Evolutionary conservation across 2,329 filamentous ascomycete genomes (phyloP), one percentile per base, ranked within the genome.

Genomic region (Lomentospora prolificans): DNA sequence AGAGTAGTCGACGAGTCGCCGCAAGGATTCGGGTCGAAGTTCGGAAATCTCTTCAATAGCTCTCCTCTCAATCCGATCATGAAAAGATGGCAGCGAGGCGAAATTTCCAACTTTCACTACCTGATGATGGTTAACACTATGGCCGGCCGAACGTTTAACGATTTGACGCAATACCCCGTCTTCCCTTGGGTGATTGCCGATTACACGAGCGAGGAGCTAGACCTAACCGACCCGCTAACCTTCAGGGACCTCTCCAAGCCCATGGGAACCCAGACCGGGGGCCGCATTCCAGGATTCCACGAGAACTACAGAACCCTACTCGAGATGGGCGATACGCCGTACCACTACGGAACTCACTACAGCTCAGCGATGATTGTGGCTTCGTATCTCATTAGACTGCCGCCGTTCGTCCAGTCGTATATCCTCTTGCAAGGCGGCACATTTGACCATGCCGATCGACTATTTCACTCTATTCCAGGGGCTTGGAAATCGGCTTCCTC

Each of bases 321-420:
- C 1, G 94, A 97, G 66, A 95, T 99, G 77, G 89, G 86, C 6
- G 91, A 96, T 50, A 86, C 88, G 0, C 88, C 94, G 0, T 99
- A 96, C 67, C 94, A 99, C 67, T 99, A 97, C 62, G 94, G 94
- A 17, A 99, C 95, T 0, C 95, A 99, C 67, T 99, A 99, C 69
- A 97, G 94, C 1, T 97, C 94, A 2, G 94, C 94, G 6, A 99
- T 97, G 94, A 96, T 96, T 58, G 94, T 99, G 5, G 90, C 90
- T 10, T 96, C 91, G 0, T 99, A 96, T 64, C 79, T 99, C 41
- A 96, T 99, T 64, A 86, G 94, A 17, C 77, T 99, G 14, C 92
- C 96, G 53, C 94, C 94, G 0, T 99, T 97, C 67, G 92, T 96
- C 24, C 90, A 97, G 63, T 96, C 94, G 0, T 97, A 95, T 65